phyloP scores from a whole-genome alignment of 1,139 yeast genomes.

The Yarrowia galli region DNA sequence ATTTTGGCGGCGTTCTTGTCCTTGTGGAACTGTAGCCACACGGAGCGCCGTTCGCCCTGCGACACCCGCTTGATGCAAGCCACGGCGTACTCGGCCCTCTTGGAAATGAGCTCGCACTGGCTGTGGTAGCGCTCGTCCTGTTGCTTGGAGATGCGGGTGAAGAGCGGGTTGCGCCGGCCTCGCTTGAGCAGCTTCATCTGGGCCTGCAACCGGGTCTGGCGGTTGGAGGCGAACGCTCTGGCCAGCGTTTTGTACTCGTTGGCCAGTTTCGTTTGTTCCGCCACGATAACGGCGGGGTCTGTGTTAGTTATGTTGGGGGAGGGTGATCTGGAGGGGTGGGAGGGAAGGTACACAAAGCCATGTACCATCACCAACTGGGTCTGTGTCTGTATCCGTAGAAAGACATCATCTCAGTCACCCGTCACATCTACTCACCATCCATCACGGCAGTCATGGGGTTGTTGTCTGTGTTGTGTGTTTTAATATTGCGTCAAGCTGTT shows the following conservation, averaged over 20 bases:
- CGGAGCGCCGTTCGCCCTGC: conserved; percentile 27
- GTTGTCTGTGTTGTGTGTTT: neutral
- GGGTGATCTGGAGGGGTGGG: too few species aligned
- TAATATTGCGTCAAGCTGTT: neutral
- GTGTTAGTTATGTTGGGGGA: conserved; percentile 12
- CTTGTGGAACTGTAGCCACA: conserved; percentile 37
- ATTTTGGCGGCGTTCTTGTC: conserved; percentile 38
- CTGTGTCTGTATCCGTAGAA: too few species aligned
- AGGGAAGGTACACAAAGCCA: too few species aligned
- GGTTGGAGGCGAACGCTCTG: conserved; percentile 17
- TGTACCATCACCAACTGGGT: too few species aligned
- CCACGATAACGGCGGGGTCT: conserved; percentile 29
- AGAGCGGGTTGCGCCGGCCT: conserved; percentile 23
- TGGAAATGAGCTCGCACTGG: conserved; percentile 22
- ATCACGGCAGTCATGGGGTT: conserved; percentile 30
- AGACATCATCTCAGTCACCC: too few species aligned
- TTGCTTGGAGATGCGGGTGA: conserved; percentile 16
- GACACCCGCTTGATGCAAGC: conserved; percentile 28
- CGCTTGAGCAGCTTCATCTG: conserved; percentile 30
- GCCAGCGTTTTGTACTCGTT: conserved; percentile 33
- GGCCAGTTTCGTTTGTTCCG: conserved; percentile 35
- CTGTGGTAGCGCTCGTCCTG: conserved; percentile 29
- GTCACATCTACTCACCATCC: conserved; percentile 36
- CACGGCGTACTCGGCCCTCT: conserved; percentile 32
- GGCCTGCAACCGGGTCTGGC: conserved; percentile 30